A percentile compares a stretch with the other conserved stretches of the same genome.
phyloP scores from a whole-genome alignment of 208 protist genomes.

The Angomonas desouzai region DNA sequence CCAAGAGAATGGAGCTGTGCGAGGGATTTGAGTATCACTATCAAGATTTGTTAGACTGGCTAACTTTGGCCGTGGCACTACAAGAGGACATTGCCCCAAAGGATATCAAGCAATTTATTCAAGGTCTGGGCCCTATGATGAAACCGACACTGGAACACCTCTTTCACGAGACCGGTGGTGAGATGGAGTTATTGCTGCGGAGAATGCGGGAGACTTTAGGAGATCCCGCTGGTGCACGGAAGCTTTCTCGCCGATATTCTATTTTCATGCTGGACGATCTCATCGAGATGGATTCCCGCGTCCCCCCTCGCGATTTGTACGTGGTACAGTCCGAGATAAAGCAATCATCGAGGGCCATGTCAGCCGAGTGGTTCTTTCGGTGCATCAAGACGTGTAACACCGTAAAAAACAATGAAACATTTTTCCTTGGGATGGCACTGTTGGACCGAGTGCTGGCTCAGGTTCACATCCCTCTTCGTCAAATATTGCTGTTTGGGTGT shows the following conservation, averaged over 20 bases:
- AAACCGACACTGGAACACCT: slow-evolving; percentile 27
- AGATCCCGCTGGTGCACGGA: not conserved
- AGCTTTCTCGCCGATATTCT: slow-evolving; percentile 31
- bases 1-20: slow-evolving; percentile 37
- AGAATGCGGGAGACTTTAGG: not conserved
- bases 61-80: slow-evolving; percentile 39
- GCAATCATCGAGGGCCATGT: slow-evolving; percentile 19
- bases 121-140: slow-evolving; percentile 30
- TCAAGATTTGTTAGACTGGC: slow-evolving; percentile 57
- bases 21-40: slow-evolving; percentile 38
- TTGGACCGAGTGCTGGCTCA: slow-evolving; percentile 81
- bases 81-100: slow-evolving; percentile 27
- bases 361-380: slow-evolving; percentile 43
- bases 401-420: slow-evolving; percentile 38
- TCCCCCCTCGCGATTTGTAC: slow-evolving; percentile 18
- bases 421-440: slow-evolving; percentile 71
- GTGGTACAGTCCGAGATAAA: slow-evolving; percentile 19
- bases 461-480: slow-evolving; percentile 37
- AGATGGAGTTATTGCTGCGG: not conserved
- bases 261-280: slow-evolving; percentile 48
- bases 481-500: slow-evolving; percentile 64
- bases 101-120: slow-evolving; percentile 25
- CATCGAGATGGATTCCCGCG: slow-evolving; percentile 55
- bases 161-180: slow-evolving; percentile 8
- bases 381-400: slow-evolving; percentile 29